These are phyloP conservation scores for Conringia planisiliqua DNA, from an alignment of 345 rosid genomes.

Conservation along the genomic window DNA sequence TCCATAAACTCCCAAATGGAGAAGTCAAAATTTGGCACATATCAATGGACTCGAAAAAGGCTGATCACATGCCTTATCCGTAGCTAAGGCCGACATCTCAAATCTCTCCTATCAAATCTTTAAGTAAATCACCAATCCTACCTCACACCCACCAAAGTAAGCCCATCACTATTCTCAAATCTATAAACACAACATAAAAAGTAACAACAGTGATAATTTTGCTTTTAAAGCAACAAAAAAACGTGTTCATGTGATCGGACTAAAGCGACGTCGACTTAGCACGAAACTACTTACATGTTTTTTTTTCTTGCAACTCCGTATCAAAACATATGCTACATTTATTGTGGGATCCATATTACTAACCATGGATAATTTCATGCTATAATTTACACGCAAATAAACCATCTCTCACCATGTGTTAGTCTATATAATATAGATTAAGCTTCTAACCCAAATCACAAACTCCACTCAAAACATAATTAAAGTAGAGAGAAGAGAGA, in stretches of 20 bases:
- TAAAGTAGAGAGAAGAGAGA: not conserved
- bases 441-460: slow-evolving; percentile 15
- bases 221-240: not conserved
- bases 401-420: slow-evolving; percentile 2
- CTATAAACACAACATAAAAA: not conserved
- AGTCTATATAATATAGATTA: slow-evolving; percentile 19
- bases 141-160: slow-evolving; percentile 1
- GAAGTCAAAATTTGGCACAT: not conserved
- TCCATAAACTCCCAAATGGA: slow-evolving; percentile 2
- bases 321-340: not conserved
- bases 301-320: not conserved
- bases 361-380: slow-evolving; percentile 8
- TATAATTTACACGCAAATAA: slow-evolving; percentile 16
- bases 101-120: slow-evolving; percentile 4
- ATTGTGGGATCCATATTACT: slow-evolving; percentile 8
- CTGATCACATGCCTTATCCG: slow-evolving; percentile 16
- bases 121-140: slow-evolving; percentile 20
- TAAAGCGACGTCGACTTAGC: not conserved
- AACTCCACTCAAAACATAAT: slow-evolving; percentile 12
- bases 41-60: not conserved
- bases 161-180: slow-evolving; percentile 18
- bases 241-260: not conserved
- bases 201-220: not conserved
- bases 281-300: not conserved
- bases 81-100: slow-evolving; percentile 23